phyloP scores from a whole-genome alignment of 2,329 filamentous ascomycete species.

The Colletotrichum sojae region DNA sequence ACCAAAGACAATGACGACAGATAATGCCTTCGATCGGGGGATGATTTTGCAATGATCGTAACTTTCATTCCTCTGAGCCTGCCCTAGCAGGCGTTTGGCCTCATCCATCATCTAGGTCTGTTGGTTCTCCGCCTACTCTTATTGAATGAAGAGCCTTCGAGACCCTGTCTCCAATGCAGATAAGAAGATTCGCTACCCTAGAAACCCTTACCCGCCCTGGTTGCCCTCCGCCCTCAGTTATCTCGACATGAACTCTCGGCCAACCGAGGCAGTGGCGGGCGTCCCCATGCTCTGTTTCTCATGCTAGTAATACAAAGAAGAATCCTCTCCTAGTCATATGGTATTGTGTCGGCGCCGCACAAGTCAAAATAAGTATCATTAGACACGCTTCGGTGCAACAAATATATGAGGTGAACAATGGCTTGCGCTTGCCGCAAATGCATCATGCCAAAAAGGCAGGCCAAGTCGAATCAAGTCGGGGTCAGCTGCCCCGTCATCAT shows the following conservation, averaged over 20 bases:
- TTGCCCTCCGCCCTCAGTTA: not conserved
- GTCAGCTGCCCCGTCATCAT: conserved; percentile 59
- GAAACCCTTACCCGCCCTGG: not conserved
- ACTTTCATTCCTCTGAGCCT: conserved; percentile 10
- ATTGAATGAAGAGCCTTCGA: not conserved
- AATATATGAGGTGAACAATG: not conserved
- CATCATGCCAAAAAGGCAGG: not conserved
- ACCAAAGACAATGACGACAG: too few species aligned
- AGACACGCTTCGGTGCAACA: not conserved
- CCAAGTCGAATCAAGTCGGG: conserved; percentile 48
- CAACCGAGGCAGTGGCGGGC: not conserved
- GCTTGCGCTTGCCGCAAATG: not conserved
- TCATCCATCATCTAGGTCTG: conserved; percentile 6
- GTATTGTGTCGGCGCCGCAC: not conserved
- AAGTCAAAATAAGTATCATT: not conserved
- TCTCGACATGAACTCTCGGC: not conserved
- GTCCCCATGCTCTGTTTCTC: not conserved
- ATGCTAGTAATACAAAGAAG: not conserved
- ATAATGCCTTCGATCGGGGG: too few species aligned
- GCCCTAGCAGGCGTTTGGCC: not conserved
- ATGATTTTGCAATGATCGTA: not conserved
- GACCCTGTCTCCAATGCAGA: not conserved
- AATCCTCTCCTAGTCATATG: not conserved
- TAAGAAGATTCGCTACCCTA: not conserved
- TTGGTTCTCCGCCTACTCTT: not conserved